A percentile compares a stretch with the other conserved stretches of the same genome.
Conservation (phyloP, 83 land plant species). For the Isoetes engelmannii region DNA sequence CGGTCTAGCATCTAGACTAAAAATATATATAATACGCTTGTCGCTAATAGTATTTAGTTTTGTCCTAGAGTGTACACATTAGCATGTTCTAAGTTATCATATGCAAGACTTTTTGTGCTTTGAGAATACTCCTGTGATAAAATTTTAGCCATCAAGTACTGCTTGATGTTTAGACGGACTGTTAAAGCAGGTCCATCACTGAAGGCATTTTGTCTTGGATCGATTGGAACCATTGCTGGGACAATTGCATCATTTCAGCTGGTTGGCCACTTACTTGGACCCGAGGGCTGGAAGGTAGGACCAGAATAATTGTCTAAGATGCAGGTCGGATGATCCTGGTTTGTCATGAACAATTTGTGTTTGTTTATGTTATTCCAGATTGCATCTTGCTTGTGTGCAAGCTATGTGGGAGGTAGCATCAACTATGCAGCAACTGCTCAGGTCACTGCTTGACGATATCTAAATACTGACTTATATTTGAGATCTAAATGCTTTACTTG, state of each 20-base stretch:
- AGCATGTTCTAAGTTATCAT: neutral
- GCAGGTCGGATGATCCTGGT: neutral
- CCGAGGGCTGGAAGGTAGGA: slow-evolving; percentile 40
- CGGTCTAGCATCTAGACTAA: too few species aligned
- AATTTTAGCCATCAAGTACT: too few species aligned
- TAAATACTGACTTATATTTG: too few species aligned
- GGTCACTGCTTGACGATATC: slow-evolving; percentile 11
- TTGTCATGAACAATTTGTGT: neutral
- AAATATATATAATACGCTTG: neutral
- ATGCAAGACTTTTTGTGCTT: too few species aligned
- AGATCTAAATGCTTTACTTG: too few species aligned
- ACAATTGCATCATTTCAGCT: slow-evolving; percentile 28
- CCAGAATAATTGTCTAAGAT: neutral
- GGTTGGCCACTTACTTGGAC: slow-evolving; percentile 30
- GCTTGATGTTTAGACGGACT: too few species aligned
- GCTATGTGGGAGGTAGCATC: slow-evolving; percentile 42
- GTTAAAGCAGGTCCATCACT: slow-evolving; percentile 25
- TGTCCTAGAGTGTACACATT: neutral
- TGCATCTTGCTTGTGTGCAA: slow-evolving; percentile 46
- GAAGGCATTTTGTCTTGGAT: slow-evolving; percentile 45
- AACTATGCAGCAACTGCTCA: slow-evolving; percentile 48
- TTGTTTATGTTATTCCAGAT: slow-evolving; percentile 20
- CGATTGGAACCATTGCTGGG: slow-evolving; percentile 40
- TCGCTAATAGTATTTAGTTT: neutral
- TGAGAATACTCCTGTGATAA: too few species aligned